Evolutionary conservation across 1,139 yeast species (phyloP).

Genomic region (Protomyces pachydermus): DNA sequence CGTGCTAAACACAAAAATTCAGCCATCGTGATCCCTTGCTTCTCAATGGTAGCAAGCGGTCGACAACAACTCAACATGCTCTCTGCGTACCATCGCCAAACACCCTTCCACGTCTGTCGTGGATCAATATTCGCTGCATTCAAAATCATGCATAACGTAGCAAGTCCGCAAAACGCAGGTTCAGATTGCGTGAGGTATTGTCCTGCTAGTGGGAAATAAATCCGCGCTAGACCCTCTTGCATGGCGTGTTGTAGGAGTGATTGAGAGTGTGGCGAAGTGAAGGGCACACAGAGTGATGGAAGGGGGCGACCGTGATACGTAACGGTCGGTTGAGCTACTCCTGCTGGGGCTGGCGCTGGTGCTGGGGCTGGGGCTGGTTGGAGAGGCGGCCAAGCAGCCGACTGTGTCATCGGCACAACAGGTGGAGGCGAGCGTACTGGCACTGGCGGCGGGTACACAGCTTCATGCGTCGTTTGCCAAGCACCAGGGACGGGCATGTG

Average conservation of each 20-base stretch:
- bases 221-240: slow-evolving; percentile 6
- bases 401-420: too few relatives aligned
- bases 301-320: slow-evolving; percentile 8
- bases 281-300: slow-evolving; percentile 3
- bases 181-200: slow-evolving; percentile 20
- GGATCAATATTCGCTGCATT: slow-evolving; percentile 20
- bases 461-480: too few relatives aligned
- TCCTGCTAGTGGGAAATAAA: slow-evolving; percentile 17
- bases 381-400: too few relatives aligned
- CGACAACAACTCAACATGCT: slow-evolving; percentile 22
- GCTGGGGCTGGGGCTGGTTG: too few relatives aligned
- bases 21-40: slow-evolving; percentile 18
- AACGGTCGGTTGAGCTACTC: too few relatives aligned
- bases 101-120: slow-evolving; percentile 14
- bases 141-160: slow-evolving; percentile 21
- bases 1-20: slow-evolving; percentile 18
- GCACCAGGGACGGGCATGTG: too few relatives aligned
- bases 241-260: neutral
- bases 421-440: too few relatives aligned
- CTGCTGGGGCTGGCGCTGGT: neutral
- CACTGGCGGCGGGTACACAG: too few relatives aligned
- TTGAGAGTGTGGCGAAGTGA: neutral
- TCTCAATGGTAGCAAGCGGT: neutral
- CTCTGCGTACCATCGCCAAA: slow-evolving; percentile 24
- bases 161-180: slow-evolving; percentile 25